Percentiles rank a stretch among this genome's conserved stretches.
Evolutionary conservation across 495 filamentous ascomycete genomes (phyloP).

Genomic region (Halenospora varia): DNA sequence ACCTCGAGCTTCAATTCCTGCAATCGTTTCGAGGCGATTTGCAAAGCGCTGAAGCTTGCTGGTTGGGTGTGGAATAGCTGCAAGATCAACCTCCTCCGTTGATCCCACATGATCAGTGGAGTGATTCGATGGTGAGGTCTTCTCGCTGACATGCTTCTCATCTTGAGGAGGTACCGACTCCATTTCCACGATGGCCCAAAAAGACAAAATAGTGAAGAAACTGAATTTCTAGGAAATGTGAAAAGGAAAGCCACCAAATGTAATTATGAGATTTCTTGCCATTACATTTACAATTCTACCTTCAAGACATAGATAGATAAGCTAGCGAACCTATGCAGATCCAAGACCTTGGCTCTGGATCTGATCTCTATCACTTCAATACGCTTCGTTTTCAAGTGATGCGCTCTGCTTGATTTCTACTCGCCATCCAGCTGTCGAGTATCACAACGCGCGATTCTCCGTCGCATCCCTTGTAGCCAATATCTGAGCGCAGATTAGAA

Average conservation of each 20-base stretch:
- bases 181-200: too few species aligned
- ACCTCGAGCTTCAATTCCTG: background rate
- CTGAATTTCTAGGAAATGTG: too few species aligned
- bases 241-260: too few species aligned
- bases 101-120: background rate
- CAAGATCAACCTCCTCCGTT: background rate
- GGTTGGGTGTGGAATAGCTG: background rate
- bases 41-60: background rate
- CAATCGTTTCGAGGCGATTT: background rate
- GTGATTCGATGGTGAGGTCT: background rate
- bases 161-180: background rate
- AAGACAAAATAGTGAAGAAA: too few species aligned
- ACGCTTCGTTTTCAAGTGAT: too few species aligned
- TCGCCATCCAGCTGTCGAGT: too few species aligned
- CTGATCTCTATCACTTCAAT: too few species aligned
- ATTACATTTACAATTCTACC: too few species aligned
- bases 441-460: background rate
- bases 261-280: too few species aligned
- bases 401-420: too few species aligned
- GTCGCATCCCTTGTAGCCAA: background rate
- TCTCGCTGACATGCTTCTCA: background rate
- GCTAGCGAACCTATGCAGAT: background rate
- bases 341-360: background rate
- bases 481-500: too few species aligned
- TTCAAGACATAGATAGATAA: background rate